Conservation (phyloP, 108 stramenopile species). For the Cyclotella baltica region DNA sequence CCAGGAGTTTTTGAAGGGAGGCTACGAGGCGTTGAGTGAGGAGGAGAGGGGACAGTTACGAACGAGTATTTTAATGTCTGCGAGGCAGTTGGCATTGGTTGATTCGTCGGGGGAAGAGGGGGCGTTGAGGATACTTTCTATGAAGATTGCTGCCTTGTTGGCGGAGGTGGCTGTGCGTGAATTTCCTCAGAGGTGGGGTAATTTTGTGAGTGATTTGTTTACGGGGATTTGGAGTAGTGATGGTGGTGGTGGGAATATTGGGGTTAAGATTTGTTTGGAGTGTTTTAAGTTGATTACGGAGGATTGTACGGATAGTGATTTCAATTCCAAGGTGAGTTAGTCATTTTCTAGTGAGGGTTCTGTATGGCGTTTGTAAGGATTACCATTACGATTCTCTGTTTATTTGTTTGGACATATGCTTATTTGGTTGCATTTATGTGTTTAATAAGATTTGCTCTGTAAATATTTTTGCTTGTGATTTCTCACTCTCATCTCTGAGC, state of each 20-base stretch:
- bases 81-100: constrained; percentile 53
- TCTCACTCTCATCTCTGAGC: too few species aligned
- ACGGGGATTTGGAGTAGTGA: constrained; percentile 63
- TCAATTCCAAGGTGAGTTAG: constrained; percentile 84
- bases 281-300: constrained; percentile 80
- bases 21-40: constrained; percentile 66
- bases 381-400: too few species aligned
- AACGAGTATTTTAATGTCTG: constrained; percentile 64
- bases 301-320: constrained; percentile 93
- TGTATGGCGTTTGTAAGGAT: too few species aligned
- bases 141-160: constrained; percentile 77
- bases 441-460: too few species aligned
- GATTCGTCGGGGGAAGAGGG: constrained; percentile 15
- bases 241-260: constrained; percentile 45
- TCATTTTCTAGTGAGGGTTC: too few species aligned
- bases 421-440: too few species aligned
- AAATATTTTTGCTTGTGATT: too few species aligned
- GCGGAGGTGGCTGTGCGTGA: constrained; percentile 77
- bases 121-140: constrained; percentile 58
- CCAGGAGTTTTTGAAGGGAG: constrained; percentile 61
- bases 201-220: constrained; percentile 74
- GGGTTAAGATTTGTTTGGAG: constrained; percentile 82
- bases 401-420: too few species aligned
- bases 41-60: constrained; percentile 69
- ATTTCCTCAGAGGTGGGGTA: constrained; percentile 90